Percentiles rank a stretch among this genome's conserved stretches.
phyloP scores from a whole-genome alignment of 345 rosid species.

The Aquilaria malaccensis region DNA sequence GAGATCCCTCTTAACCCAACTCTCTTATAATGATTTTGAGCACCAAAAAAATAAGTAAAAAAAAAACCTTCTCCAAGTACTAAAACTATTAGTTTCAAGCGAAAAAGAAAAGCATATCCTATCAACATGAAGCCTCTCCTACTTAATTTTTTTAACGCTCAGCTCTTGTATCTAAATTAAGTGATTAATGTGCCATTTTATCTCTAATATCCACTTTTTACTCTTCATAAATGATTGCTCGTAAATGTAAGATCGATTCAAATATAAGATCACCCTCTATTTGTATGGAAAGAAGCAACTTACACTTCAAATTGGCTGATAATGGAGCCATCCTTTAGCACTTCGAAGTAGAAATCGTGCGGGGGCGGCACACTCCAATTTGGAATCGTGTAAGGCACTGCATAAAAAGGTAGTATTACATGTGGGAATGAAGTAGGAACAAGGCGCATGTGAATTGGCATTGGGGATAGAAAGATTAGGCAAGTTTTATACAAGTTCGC shows the following conservation, averaged over 20 bases:
- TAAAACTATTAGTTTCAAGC: neutral
- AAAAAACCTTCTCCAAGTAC: neutral
- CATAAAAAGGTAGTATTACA: neutral
- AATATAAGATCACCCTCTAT: neutral
- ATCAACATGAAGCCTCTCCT: too few relatives aligned
- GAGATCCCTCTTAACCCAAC: too few relatives aligned
- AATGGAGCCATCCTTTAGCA: constrained; percentile 83
- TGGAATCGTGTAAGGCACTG: constrained; percentile 78
- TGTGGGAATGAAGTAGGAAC: too few relatives aligned
- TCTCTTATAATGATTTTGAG: too few relatives aligned
- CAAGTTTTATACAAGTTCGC: too few relatives aligned
- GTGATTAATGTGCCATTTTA: too few relatives aligned
- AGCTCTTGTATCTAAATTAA: neutral
- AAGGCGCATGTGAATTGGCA: too few relatives aligned
- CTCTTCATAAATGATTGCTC: too few relatives aligned
- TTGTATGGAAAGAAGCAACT: constrained; percentile 5
- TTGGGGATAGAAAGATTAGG: too few relatives aligned
- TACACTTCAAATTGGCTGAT: constrained; percentile 55
- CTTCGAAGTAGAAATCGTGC: constrained; percentile 60
- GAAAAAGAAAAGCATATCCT: neutral
- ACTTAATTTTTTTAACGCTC: too few relatives aligned
- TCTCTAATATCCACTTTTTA: too few relatives aligned
- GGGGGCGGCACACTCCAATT: constrained; percentile 83
- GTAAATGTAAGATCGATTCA: neutral
- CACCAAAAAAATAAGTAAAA: too few relatives aligned